Conservation (phyloP, 192 early-diverging fungal genomes). For the Gamsiella multidivaricata region DNA sequence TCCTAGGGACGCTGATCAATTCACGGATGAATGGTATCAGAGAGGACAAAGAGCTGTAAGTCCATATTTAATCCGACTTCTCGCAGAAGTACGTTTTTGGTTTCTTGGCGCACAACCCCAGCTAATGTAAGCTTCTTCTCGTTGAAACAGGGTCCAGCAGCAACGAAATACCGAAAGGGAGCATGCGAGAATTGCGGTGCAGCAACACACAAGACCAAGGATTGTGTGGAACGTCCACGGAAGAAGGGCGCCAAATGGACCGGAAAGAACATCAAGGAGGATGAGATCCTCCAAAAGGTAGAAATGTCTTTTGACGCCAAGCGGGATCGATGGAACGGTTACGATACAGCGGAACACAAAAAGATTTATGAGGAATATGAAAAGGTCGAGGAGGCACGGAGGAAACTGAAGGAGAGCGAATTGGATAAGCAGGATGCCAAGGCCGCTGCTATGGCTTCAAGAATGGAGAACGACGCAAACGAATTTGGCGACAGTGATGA, state of each 20-base stretch:
- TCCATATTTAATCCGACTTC: no score
- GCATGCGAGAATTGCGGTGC: constrained; percentile 99
- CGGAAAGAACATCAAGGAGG: constrained; percentile 76
- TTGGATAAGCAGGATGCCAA: constrained; percentile 72
- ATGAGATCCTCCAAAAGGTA: constrained; percentile 84
- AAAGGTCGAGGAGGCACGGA: constrained; percentile 86
- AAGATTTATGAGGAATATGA: constrained; percentile 91
- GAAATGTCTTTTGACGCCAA: constrained; percentile 93
- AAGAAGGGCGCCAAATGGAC: constrained; percentile 92
- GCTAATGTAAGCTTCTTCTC: no score
- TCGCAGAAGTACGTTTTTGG: no score
- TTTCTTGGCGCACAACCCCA: no score
- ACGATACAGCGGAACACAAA: constrained; percentile 88
- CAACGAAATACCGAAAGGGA: constrained; percentile 93
- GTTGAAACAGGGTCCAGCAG: constrained; percentile 78
- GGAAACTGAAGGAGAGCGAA: constrained; percentile 80
- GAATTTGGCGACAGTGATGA: constrained; percentile 79
- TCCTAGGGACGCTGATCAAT: constrained; percentile 37
- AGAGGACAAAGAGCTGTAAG: constrained; percentile 75
- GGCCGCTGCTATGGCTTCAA: constrained; percentile 62
- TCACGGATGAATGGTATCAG: constrained; percentile 80
- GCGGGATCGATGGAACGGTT: constrained; percentile 98
- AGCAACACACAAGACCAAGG: constrained; percentile 91
- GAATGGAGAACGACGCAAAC: constrained; percentile 58
- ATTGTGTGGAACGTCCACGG: constrained; percentile 94